A percentile compares a stretch with the other conserved stretches of the same genome.
These are phyloP conservation scores for Penicillium taxi DNA, from an alignment of 495 filamentous ascomycete genomes.

Conservation along the genomic window DNA sequence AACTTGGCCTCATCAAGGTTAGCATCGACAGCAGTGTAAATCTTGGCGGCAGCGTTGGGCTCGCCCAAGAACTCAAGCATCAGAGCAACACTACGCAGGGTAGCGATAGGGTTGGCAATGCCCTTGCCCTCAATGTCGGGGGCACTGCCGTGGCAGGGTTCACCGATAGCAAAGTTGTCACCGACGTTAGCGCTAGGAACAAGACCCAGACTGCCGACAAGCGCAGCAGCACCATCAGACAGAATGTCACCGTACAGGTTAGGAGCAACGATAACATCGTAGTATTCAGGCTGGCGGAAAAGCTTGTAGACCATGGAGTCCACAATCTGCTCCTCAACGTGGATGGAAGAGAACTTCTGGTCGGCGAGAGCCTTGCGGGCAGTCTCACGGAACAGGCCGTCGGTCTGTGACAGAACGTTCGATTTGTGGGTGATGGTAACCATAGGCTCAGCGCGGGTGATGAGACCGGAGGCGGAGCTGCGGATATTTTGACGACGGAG, in stretches of 20 bases:
- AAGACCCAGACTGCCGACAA: constrained; percentile 88
- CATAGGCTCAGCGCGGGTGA: constrained; percentile 59
- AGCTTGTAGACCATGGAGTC: constrained; percentile 99
- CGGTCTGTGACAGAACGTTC: constrained; percentile 93
- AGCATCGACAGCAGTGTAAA: constrained; percentile 86
- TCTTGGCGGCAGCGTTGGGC: constrained; percentile 74
- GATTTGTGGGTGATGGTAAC: constrained; percentile 98
- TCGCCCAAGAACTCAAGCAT: constrained; percentile 95
- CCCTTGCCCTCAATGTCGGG: constrained; percentile 89
- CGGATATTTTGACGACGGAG: constrained; percentile 77
- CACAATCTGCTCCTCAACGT: constrained; percentile 94
- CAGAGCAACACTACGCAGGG: constrained; percentile 78
- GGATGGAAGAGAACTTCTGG: constrained; percentile 51
- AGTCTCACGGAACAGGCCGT: constrained; percentile 87
- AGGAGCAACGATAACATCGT: constrained; percentile 97
- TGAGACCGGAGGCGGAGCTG: constrained; percentile 31
- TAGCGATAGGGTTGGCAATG: constrained; percentile 95
- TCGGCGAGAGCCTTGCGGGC: constrained; percentile 61
- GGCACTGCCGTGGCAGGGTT: constrained; percentile 94
- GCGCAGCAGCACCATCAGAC: constrained; percentile 88
- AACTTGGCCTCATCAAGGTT: constrained; percentile 78
- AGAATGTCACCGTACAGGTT: constrained; percentile 98
- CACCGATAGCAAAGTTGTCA: constrained; percentile 88
- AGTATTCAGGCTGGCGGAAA: constrained; percentile 85
- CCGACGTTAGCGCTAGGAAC: constrained; percentile 97